Evolutionary conservation across 352 stramenopile species (phyloP).

Genomic region (Globisporangium camurandrum): DNA sequence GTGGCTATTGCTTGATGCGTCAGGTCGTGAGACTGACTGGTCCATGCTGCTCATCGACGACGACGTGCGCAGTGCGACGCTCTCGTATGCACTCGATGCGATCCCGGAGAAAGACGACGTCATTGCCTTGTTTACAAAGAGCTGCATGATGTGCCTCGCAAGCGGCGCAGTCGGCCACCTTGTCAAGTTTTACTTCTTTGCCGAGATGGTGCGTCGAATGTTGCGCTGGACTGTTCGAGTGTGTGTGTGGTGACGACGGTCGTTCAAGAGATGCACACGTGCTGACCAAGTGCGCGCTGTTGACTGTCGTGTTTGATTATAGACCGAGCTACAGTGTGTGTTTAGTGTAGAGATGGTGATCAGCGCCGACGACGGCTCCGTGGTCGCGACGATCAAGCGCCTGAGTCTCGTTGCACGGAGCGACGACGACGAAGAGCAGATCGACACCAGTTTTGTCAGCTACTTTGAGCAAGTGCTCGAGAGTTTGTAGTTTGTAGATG

Average conservation of each 20-base stretch:
- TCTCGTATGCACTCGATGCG: conserved; percentile 40
- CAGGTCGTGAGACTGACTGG: background rate
- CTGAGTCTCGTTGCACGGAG: conserved; percentile 48
- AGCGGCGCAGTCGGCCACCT: conserved; percentile 60
- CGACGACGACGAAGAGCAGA: conserved; percentile 66
- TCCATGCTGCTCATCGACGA: background rate
- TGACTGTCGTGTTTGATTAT: too few species aligned
- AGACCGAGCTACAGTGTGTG: conserved; percentile 65
- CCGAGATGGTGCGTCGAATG: conserved; percentile 57
- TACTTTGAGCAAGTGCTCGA: conserved; percentile 76
- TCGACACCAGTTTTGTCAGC: conserved; percentile 79
- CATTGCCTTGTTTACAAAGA: conserved; percentile 62
- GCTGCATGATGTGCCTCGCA: conserved; percentile 71
- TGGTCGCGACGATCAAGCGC: conserved; percentile 66
- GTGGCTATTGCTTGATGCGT: background rate
- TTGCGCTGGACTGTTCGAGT: background rate
- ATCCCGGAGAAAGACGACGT: conserved; percentile 68
- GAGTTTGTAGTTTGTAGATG: conserved; percentile 33
- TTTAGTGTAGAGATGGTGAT: conserved; percentile 82
- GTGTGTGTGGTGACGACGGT: too few species aligned
- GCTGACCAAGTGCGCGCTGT: background rate
- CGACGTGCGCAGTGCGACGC: conserved; percentile 24
- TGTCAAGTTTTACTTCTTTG: conserved; percentile 87
- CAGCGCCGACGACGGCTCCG: conserved; percentile 34
- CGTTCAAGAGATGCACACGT: too few species aligned